Base-by-base conservation (phyloP, 176 grass and related monocot species). In the Eremochloa ophiuroides region DNA sequence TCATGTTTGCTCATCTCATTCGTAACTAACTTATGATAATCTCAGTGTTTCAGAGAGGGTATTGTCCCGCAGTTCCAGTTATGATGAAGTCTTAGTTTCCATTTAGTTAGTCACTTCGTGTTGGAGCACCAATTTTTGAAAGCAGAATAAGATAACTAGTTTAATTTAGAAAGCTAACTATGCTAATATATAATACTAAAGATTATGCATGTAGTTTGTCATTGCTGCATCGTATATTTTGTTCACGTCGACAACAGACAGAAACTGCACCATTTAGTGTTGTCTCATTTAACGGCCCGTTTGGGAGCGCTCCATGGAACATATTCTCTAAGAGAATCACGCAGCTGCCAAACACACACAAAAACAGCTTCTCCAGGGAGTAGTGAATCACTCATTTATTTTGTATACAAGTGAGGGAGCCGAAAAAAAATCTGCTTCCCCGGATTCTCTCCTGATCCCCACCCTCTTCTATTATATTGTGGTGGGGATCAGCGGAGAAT, bases 191-290 rank as follows among this genome's bases (percentile, higher is more conserved):
- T 60, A 61, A 66, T 59, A 30, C 27, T 25, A 82, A 69, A 51
- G 17, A 1, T 9, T 37, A 28, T 23, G 69, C 44, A 33, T 3
- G 23, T 50, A 28, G 23, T 81, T 74, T 69, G 4, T 38, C 10
- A 69, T 68, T 78, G 22, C 12, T 73, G 18, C 39, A 75, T 79
- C 68, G 48, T n/a, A 11, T 84, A 22, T 77, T 47, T 50, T 3
- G 29, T 61, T 78, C n/a, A 46, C 1, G 27, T 34, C 10, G 7
- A 35, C 8, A 4, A 5, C 55, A 72, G 27, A 44, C 56, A 42
- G 67, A 80, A 67, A 69, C 14, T 65, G 7, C 38, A 59, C 30
- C 51, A 62, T 13, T 37, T 3, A 71, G 8, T 60, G 61, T 29
- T 14, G 6, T n/a, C n/a, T n/a, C n/a, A n/a, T n/a, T n/a, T n/a